Base-by-base conservation (phyloP, 371 early-diverging fungal genomes). In the Mortierella sp. region DNA sequence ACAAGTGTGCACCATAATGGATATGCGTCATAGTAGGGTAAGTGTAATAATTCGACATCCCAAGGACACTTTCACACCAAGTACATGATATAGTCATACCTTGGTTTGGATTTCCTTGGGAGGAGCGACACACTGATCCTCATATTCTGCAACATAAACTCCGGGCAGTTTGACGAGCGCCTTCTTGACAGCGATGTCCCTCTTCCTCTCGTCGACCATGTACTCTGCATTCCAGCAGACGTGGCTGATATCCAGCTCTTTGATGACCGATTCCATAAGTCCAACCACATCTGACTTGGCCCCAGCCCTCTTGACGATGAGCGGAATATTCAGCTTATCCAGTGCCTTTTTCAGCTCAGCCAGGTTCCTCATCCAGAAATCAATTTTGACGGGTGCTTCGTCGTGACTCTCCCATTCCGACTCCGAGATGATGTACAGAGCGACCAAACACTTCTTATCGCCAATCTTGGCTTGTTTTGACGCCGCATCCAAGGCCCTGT, bases 51-150 rank as follows among this genome's bases (percentile, higher is more conserved):
- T n/a, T n/a, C n/a, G n/a, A n/a, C n/a, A n/a, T n/a, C n/a, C n/a
- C n/a, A n/a, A n/a, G n/a, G n/a, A n/a, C n/a, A n/a, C n/a, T n/a
- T n/a, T n/a, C n/a, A n/a, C n/a, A n/a, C n/a, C n/a, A n/a, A n/a
- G n/a, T n/a, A n/a, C n/a, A n/a, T n/a, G n/a, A n/a, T n/a, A n/a
- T n/a, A n/a, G n/a, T n/a, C 50, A n/a, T 75, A 68, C 67, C 82
- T 84, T 79, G 41, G 72, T 82, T 68, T 43, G 47, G 3, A 88
- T 63, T 6, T 64, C 60, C 8, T 81, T 83, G 6, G 92, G 90
- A 14, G 72, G 70, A 4, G 87, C 70, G 19, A 88, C 72, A 57
- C 86, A 83, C 79, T 89, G 89, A 61, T 89, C 89, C 28, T 90
- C 83, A 19, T 19, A 50, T 9, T 43, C 53, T 27, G 59, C 50